Evolutionary conservation across 192 early-diverging fungal genomes (phyloP).

Genomic region (Linnemannia exigua): DNA sequence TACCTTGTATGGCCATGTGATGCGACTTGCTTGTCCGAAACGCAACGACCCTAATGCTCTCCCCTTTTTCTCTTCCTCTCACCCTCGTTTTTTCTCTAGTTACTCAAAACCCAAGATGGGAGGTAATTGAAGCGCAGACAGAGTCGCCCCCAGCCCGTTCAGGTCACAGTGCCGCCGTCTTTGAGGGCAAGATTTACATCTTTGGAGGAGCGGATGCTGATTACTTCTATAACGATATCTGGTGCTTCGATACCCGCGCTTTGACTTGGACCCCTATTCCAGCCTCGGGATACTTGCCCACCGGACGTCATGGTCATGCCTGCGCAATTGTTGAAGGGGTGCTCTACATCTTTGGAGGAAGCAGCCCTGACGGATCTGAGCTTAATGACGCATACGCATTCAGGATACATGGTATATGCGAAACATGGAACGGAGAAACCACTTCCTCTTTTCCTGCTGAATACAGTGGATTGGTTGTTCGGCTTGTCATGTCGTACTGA

Average conservation of each 20-base stretch:
- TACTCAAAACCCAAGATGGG: slow-evolving; percentile 52
- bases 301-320: slow-evolving; percentile 58
- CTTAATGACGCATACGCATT: slow-evolving; percentile 67
- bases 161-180: slow-evolving; percentile 40
- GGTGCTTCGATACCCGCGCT: slow-evolving; percentile 64
- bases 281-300: slow-evolving; percentile 63
- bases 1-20: not conserved
- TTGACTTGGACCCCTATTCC: slow-evolving; percentile 60
- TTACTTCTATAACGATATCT: slow-evolving; percentile 68
- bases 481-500: not conserved
- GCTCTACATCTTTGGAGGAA: slow-evolving; percentile 72
- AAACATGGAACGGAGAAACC: not conserved
- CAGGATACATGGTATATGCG: slow-evolving; percentile 59
- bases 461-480: not conserved
- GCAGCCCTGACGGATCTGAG: slow-evolving; percentile 55
- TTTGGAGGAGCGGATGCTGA: slow-evolving; percentile 69
- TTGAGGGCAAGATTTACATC: slow-evolving; percentile 51
- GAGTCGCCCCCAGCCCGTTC: slow-evolving; percentile 53
- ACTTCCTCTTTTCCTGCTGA: not conserved
- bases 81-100: slow-evolving; percentile 8
- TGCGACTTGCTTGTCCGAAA: not conserved
- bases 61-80: not conserved
- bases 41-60: not conserved
- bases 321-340: slow-evolving; percentile 62
- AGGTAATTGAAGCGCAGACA: slow-evolving; percentile 43